Evolutionary conservation across 495 filamentous ascomycete species (phyloP).

Genomic region (Gamarada debralockiae): DNA sequence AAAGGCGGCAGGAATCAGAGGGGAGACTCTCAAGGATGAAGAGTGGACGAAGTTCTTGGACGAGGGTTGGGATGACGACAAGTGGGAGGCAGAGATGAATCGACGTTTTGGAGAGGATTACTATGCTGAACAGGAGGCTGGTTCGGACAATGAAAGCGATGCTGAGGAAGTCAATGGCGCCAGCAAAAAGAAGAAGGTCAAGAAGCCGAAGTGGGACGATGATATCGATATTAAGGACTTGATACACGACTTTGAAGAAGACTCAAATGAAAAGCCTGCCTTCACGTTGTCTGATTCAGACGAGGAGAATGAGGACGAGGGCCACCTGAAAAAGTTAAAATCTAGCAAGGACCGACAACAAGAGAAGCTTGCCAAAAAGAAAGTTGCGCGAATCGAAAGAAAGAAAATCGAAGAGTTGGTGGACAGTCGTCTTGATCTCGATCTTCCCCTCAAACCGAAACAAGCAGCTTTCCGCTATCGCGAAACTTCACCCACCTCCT

Average conservation of each 20-base stretch:
- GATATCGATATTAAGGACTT: slow-evolving; percentile 96
- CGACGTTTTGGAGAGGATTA: slow-evolving; percentile 84
- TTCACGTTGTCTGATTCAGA: slow-evolving; percentile 52
- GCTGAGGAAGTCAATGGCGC: slow-evolving; percentile 30
- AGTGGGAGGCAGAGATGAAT: slow-evolving; percentile 87
- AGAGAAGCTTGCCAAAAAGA: slow-evolving; percentile 67
- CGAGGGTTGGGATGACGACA: slow-evolving; percentile 76
- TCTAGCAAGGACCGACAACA: slow-evolving; percentile 59
- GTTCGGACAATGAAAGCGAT: slow-evolving; percentile 35
- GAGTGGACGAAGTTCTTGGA: slow-evolving; percentile 82
- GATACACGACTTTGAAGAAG: slow-evolving; percentile 72
- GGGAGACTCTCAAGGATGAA: slow-evolving; percentile 63
- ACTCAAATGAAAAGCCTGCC: slow-evolving; percentile 41
- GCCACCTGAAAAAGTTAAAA: slow-evolving; percentile 49
- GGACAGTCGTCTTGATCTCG: slow-evolving; percentile 68
- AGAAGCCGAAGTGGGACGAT: slow-evolving; percentile 95
- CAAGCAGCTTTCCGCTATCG: slow-evolving; percentile 78
- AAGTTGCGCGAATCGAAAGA: slow-evolving; percentile 69
- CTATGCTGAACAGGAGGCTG: slow-evolving; percentile 62
- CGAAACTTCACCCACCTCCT: slow-evolving; percentile 84
- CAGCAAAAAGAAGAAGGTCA: slow-evolving; percentile 53
- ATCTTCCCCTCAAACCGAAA: slow-evolving; percentile 37
- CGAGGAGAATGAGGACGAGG: slow-evolving; percentile 23
- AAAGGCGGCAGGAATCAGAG: slow-evolving; percentile 75
- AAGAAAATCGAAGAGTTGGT: slow-evolving; percentile 83